phyloP scores from a whole-genome alignment of 495 filamentous ascomycete genomes.

The Podospora bellae-mahoneyi region DNA sequence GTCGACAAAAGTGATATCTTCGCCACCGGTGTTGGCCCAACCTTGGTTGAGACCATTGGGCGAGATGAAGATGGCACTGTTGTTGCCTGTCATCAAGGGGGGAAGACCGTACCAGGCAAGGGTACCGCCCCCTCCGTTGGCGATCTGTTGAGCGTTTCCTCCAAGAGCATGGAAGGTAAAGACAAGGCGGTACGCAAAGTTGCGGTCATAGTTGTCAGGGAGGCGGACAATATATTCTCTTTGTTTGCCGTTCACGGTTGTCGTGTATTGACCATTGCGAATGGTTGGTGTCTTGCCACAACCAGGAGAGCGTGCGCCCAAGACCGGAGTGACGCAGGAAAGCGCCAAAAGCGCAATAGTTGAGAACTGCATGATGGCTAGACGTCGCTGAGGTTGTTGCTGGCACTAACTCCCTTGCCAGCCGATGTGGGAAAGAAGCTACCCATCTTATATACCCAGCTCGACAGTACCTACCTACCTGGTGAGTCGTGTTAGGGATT shows the following conservation, averaged over 20 bases:
- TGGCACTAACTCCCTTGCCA: background rate
- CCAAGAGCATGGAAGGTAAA: slow-evolving; percentile 35
- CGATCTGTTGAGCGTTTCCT: slow-evolving; percentile 38
- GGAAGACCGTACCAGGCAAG: slow-evolving; percentile 42
- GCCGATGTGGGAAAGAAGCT: background rate
- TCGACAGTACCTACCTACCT: no score
- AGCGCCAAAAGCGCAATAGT: background rate
- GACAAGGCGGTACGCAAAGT: slow-evolving; percentile 35
- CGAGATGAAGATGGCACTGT: slow-evolving; percentile 42
- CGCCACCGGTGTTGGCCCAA: slow-evolving; percentile 43
- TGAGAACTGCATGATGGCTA: background rate
- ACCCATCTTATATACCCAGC: background rate
- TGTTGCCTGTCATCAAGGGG: slow-evolving; percentile 34
- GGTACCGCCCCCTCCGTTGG: slow-evolving; percentile 38
- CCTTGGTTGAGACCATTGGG: slow-evolving; percentile 44
- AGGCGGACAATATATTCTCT: slow-evolving; percentile 38
- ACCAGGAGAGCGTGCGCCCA: slow-evolving; percentile 11
- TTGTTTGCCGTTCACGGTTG: slow-evolving; percentile 27
- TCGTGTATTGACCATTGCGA: slow-evolving; percentile 14
- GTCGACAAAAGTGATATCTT: slow-evolving; percentile 44
- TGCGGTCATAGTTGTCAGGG: slow-evolving; percentile 42
- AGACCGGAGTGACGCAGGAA: background rate
- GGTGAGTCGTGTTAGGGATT: no score
- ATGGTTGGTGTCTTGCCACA: slow-evolving; percentile 19
- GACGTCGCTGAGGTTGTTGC: background rate